These are phyloP conservation scores for Podaxis sp. DNA, from an alignment of 768 basidiomycete species.

Conservation along the genomic window DNA sequence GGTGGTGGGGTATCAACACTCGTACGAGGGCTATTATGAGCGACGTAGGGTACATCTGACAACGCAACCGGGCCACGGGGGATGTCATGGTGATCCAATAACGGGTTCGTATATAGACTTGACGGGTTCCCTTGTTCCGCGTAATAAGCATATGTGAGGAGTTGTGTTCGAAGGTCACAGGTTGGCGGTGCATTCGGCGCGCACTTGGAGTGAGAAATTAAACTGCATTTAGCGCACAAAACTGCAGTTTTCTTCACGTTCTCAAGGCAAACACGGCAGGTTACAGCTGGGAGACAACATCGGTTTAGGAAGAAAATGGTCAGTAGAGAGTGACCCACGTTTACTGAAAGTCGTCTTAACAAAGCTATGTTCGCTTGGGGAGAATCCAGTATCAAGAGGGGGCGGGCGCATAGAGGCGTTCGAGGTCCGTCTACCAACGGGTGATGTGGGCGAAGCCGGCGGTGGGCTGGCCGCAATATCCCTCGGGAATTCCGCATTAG, in stretches of 20 bases:
- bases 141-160: conserved; percentile 75
- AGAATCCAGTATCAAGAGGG: conserved; percentile 42
- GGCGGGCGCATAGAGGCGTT: conserved; percentile 33
- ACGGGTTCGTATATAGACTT: conserved; percentile 49
- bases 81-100: conserved; percentile 37
- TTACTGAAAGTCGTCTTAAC: conserved; percentile 92
- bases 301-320: conserved; percentile 7
- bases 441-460: conserved; percentile 26
- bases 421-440: conserved; percentile 35
- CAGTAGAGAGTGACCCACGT: conserved; percentile 47
- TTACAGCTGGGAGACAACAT: conserved; percentile 55
- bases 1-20: conserved; percentile 41
- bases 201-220: conserved; percentile 84
- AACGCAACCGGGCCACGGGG: conserved; percentile 40
- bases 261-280: conserved; percentile 77
- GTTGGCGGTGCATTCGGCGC: conserved; percentile 68
- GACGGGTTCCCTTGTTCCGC: conserved; percentile 61
- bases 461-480: conserved; percentile 28
- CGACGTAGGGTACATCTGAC: conserved; percentile 53
- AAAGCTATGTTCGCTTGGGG: conserved; percentile 73
- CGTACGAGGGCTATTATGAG: conserved; percentile 38
- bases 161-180: conserved; percentile 77
- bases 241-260: conserved; percentile 84
- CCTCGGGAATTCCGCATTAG: conserved; percentile 29
- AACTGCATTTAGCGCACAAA: conserved; percentile 83